phyloP scores from a whole-genome alignment of 768 basidiomycete genomes.

The Lactifluus pinguis region DNA sequence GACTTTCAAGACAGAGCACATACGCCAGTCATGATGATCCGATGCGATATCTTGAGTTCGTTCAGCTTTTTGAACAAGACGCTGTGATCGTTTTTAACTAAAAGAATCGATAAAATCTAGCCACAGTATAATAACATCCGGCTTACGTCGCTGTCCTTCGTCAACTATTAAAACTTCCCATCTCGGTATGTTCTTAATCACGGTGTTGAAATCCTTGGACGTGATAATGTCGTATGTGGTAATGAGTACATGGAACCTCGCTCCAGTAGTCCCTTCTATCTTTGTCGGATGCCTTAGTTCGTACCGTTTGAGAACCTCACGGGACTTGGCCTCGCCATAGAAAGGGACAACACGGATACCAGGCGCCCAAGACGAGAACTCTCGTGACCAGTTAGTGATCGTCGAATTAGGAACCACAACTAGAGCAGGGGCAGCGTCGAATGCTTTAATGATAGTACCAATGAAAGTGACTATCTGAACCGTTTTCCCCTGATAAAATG shows the following conservation, averaged over 20 bases:
- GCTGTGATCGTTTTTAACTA: constrained; percentile 79
- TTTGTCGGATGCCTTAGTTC: constrained; percentile 58
- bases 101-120: constrained; percentile 15
- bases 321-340: constrained; percentile 69
- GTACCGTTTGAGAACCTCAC: constrained; percentile 71
- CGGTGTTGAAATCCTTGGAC: constrained; percentile 53
- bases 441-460: constrained; percentile 48
- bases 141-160: constrained; percentile 84
- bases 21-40: constrained; percentile 85
- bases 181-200: constrained; percentile 75
- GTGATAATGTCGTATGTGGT: constrained; percentile 88
- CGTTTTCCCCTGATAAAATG: constrained; percentile 62
- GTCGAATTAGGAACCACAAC: constrained; percentile 96
- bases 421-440: constrained; percentile 65
- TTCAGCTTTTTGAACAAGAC: constrained; percentile 76
- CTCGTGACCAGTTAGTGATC: constrained; percentile 90
- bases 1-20: constrained; percentile 20
- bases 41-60: constrained; percentile 67
- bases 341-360: constrained; percentile 72
- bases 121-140: background rate
- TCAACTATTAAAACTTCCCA: constrained; percentile 96
- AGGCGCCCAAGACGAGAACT: constrained; percentile 85
- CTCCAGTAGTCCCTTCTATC: constrained; percentile 36
- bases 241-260: constrained; percentile 82
- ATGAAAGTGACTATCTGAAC: constrained; percentile 86